Conservation (phyloP, 2,329 filamentous ascomycete species). For the Microsporum ferrugineum region DNA sequence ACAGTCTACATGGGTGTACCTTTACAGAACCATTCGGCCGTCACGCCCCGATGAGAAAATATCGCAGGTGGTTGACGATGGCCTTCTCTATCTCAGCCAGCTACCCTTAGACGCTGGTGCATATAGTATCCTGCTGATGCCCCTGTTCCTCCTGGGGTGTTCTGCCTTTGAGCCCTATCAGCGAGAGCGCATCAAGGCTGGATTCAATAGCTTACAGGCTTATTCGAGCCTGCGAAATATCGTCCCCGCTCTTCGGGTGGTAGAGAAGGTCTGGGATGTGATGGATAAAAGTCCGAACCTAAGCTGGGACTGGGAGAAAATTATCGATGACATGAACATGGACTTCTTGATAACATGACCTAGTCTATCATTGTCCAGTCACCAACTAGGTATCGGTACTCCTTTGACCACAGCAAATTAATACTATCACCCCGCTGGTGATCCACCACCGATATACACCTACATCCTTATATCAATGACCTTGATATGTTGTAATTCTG, state of each 20-base stretch:
- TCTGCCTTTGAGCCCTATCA: conserved; percentile 47
- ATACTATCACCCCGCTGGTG: not conserved
- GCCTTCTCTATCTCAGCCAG: conserved; percentile 44
- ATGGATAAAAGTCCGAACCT: conserved; percentile 48
- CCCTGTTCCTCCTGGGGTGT: conserved; percentile 50
- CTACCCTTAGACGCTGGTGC: conserved; percentile 45
- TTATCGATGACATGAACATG: conserved; percentile 47
- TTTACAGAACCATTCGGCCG: conserved; percentile 49
- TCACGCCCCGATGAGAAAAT: conserved; percentile 46
- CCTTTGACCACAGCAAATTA: not conserved
- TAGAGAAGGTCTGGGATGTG: conserved; percentile 47
- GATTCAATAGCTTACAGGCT: conserved; percentile 44
- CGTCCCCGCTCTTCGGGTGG: conserved; percentile 43
- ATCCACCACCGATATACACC: not conserved
- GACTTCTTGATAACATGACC: conserved; percentile 50
- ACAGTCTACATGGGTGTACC: conserved; percentile 53
- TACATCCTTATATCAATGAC: not conserved
- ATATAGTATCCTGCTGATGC: conserved; percentile 50
- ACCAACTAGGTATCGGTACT: not conserved
- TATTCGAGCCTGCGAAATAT: conserved; percentile 51
- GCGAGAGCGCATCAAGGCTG: conserved; percentile 43
- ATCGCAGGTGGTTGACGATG: conserved; percentile 47
- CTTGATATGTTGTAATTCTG: not conserved
- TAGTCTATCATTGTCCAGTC: not conserved
- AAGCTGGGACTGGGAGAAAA: conserved; percentile 53